A percentile compares a stretch with the other conserved stretches of the same genome.
phyloP scores from a whole-genome alignment of 805 yeast species.

The Starmerella apis region DNA sequence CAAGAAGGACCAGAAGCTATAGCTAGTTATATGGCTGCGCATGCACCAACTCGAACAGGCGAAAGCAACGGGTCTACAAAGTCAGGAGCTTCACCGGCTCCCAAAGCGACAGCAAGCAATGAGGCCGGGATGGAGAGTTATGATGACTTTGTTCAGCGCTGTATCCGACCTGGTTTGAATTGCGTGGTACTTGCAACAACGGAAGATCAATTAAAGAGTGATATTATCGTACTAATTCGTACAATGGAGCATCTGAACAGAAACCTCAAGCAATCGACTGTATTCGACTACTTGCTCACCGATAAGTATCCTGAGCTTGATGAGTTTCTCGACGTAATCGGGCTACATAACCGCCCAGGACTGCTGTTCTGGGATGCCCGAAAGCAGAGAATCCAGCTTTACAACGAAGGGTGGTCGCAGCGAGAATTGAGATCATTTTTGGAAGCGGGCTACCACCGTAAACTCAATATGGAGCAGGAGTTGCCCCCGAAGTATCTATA shows the following conservation, averaged over 20 bases:
- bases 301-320: slow-evolving; percentile 13
- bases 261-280: slow-evolving; percentile 9
- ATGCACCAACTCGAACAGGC: slow-evolving; percentile 2
- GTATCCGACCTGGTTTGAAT: slow-evolving; percentile 20
- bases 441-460: slow-evolving; percentile 9
- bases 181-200: slow-evolving; percentile 20
- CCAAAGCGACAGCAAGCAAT: slow-evolving; percentile 15
- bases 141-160: slow-evolving; percentile 18
- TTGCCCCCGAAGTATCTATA: slow-evolving; percentile 21
- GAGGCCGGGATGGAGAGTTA: slow-evolving; percentile 13
- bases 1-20: slow-evolving; percentile 27
- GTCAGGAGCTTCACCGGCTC: slow-evolving; percentile 1
- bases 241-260: slow-evolving; percentile 15
- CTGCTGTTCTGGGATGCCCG: slow-evolving; percentile 19
- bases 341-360: slow-evolving; percentile 15
- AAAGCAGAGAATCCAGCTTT: slow-evolving; percentile 8
- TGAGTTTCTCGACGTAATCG: slow-evolving; percentile 18
- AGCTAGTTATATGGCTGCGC: slow-evolving; percentile 15
- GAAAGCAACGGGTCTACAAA: not conserved
- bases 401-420: slow-evolving; percentile 14
- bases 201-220: slow-evolving; percentile 13
- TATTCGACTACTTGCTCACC: slow-evolving; percentile 21
- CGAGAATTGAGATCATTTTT: slow-evolving; percentile 12
- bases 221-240: slow-evolving; percentile 15
- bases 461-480: slow-evolving; percentile 2